Evolutionary conservation across 1,139 yeast genomes (phyloP), one percentile per base, ranked within the genome.

Genomic region (Debaryomycetaceae sp.): DNA sequence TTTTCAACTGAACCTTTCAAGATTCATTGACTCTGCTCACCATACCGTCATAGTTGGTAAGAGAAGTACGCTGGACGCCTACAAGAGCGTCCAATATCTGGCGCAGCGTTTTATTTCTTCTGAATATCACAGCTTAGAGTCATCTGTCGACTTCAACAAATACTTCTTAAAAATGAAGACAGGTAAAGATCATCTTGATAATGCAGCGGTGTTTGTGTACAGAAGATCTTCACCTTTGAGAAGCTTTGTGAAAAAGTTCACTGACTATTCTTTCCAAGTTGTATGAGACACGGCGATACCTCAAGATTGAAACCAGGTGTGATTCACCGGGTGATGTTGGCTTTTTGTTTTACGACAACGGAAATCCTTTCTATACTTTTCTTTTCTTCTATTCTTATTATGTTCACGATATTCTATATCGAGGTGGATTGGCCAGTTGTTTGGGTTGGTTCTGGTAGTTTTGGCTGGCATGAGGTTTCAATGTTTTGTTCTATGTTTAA

Each of bases 101-200:
- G 11, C 31, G 11, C 31, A 11, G 11, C 31, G 31, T 27, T 4
- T 8, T 3, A 27, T 27, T 11, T 27, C 31, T 7, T 27, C 31
- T 27, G 31, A 27, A 11, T 27, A 4, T 2, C 11, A 27, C 8
- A 11, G 31, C 31, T 8, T 27, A 7, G 11, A 27, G 31, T 27
- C 31, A 8, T 27, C 11, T 11, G 8, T 8, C 31, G 11, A 27
- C 31, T 27, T 11, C 31, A 7, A 27, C 11, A 8, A 27, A 7
- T 8, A 8, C 31, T 11, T 7, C 11, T 27, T 11, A 27, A 27
- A 11, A 11, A 8, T 27, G 31, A 27, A 27, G 8, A 11, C 11
- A 6, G 34, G 35, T 7, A 43, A 43, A 27, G 27, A 17, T 24
- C 38, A 35, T 35, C n/a, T 43, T 23, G 46, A 43, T 17, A 38